phyloP scores from a whole-genome alignment of 1,139 yeast genomes.

The Geotrichum restrictum region DNA sequence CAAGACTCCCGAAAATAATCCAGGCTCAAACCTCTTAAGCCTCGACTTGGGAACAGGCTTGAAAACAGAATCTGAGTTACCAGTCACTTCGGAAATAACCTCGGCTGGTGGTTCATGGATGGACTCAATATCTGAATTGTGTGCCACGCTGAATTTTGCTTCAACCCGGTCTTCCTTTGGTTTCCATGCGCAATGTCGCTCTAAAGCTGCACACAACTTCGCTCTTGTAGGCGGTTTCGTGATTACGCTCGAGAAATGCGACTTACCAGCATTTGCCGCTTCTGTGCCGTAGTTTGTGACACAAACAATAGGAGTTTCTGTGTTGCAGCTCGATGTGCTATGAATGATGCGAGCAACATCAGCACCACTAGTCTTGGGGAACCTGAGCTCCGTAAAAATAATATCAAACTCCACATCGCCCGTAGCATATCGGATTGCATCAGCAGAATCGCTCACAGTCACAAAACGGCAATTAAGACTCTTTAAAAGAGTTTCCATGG shows the following conservation, averaged over 20 bases:
- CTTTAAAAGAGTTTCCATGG: slow-evolving; percentile 62
- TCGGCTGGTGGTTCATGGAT: not conserved
- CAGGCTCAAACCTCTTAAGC: not conserved
- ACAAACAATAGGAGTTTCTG: slow-evolving; percentile 73
- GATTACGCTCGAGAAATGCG: slow-evolving; percentile 65
- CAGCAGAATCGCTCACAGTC: slow-evolving; percentile 75
- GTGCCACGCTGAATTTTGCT: no score
- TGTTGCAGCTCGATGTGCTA: slow-evolving; percentile 70
- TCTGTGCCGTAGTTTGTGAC: slow-evolving; percentile 71
- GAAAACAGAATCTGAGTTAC: not conserved
- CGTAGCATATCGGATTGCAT: slow-evolving; percentile 73
- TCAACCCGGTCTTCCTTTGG: slow-evolving; percentile 20
- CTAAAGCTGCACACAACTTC: slow-evolving; percentile 41
- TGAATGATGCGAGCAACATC: slow-evolving; percentile 77
- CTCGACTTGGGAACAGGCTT: not conserved
- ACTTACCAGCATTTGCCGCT: slow-evolving; percentile 43
- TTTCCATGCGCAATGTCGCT: slow-evolving; percentile 35
- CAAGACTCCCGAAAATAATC: no score
- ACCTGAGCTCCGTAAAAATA: slow-evolving; percentile 69
- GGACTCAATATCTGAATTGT: not conserved
- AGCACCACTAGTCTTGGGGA: slow-evolving; percentile 61
- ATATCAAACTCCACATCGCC: slow-evolving; percentile 81
- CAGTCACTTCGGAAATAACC: not conserved
- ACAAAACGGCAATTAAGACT: slow-evolving; percentile 78
- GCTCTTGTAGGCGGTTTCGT: slow-evolving; percentile 67